Evolutionary conservation across 1,139 yeast genomes (phyloP).

Genomic region (Tardiomyces digboiensis): DNA sequence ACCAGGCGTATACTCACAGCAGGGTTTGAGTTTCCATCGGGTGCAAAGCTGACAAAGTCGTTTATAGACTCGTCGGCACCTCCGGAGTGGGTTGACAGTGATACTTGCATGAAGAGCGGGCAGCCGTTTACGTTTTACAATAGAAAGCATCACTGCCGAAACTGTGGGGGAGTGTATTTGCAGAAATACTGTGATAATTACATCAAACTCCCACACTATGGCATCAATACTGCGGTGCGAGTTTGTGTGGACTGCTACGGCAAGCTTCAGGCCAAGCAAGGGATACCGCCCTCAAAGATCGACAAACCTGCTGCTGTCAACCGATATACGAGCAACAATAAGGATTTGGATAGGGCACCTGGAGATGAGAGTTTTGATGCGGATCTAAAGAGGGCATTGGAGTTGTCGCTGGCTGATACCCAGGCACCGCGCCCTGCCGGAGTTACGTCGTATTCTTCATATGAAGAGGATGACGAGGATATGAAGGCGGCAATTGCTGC

Average conservation of each 20-base stretch:
- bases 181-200: slow-evolving; percentile 70
- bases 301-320: not conserved
- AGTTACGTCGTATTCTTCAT: slow-evolving; percentile 12
- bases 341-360: slow-evolving; percentile 3
- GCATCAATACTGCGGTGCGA: slow-evolving; percentile 82
- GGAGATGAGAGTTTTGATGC: slow-evolving; percentile 38
- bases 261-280: slow-evolving; percentile 28
- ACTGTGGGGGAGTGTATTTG: slow-evolving; percentile 94
- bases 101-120: slow-evolving; percentile 93
- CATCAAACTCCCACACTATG: slow-evolving; percentile 69
- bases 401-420: slow-evolving; percentile 59
- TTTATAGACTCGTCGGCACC: slow-evolving; percentile 88
- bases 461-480: slow-evolving; percentile 76
- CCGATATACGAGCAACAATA: slow-evolving; percentile 9
- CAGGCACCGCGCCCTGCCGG: slow-evolving; percentile 14
- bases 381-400: slow-evolving; percentile 69
- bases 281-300: not conserved
- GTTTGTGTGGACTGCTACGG: slow-evolving; percentile 88
- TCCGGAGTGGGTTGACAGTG: slow-evolving; percentile 97
- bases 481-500: slow-evolving; percentile 96
- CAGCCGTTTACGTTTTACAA: slow-evolving; percentile 69
- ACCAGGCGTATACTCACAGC: too few species aligned
- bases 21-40: slow-evolving; percentile 60
- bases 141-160: slow-evolving; percentile 93
- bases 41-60: slow-evolving; percentile 29